Base-by-base conservation (phyloP, 805 yeast genomes). In the Candida insectalens region DNA sequence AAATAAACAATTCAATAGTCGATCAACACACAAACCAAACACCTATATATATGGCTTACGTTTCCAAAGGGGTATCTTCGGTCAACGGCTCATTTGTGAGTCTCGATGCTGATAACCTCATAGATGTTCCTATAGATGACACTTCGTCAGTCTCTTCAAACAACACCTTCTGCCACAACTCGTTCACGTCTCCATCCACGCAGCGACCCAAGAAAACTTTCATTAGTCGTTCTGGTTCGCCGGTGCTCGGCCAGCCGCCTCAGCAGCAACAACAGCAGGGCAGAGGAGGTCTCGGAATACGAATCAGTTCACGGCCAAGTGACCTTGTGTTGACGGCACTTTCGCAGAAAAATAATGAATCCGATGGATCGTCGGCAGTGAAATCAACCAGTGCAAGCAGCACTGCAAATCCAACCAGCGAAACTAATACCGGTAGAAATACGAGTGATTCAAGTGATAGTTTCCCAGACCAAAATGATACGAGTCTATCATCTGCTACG, bases 301-400 rank as follows among this genome's bases (percentile, higher is more conserved):
- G 37, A 8, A 29, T 41, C 18, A 32, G 33, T 20, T 32, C 39
- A 18, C 22, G 58, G 26, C 57, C 57, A 16, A 47, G 53, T 33
- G 59, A 53, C 31, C 14, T 31, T 9, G 27, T 31, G 15, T 21
- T 31, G 5, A 9, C 19, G 8, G 34, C 28, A 12, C n/a, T 31
- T 28, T 23, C 14, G n/a, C 34, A 23, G n/a, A 23, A 25, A 7
- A 21, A n/a, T n/a, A n/a, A n/a, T n/a, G n/a, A n/a, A n/a, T n/a
- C n/a, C n/a, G n/a, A n/a, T n/a, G n/a, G n/a, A n/a, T n/a, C n/a
- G n/a, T n/a, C n/a, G n/a, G n/a, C n/a, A n/a, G n/a, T n/a, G n/a
- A n/a, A n/a, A n/a, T n/a, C n/a, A n/a, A n/a, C n/a, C n/a, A n/a
- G n/a, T n/a, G n/a, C n/a, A n/a, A n/a, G n/a, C n/a, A n/a, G n/a